Evolutionary conservation across 371 early-diverging fungal species (phyloP), one percentile per base, ranked within the genome.

Genomic region (Basidiobolus heterosporus): DNA sequence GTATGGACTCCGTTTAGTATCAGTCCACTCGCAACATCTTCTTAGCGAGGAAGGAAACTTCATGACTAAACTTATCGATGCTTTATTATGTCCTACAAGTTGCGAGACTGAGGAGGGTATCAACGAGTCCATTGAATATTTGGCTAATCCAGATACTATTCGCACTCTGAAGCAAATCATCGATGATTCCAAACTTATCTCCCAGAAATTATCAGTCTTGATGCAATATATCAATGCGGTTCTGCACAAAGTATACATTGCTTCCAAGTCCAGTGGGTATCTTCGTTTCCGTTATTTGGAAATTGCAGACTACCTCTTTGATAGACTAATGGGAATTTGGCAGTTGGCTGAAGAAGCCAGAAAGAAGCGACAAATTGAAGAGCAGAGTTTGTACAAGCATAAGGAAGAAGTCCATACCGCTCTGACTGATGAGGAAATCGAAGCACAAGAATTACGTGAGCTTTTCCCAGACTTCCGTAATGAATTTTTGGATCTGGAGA

Each of bases 381-480:
- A 80, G 43, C 78, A 82, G 39, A 67, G 67, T 9, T 61, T 88
- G 41, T 91, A 77, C 67, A 81, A 79, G 56, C 73, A 71, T 45
- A 53, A 55, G 36, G 50, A 53, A 2, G 35, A 48, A 48, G 30
- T 30, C 9, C 30, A 30, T 30, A 30, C 30, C 9, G 30, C 30
- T 3, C 30, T 30, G 30, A 46, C 50, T n/a, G 43, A 20, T n/a
- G 53, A 50, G 0, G 52, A 51, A 16, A 59, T 75, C 20, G 74
- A 74, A 23, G 74, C 71, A 9, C 61, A 61, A 37, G 48, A 49
- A 22, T 24, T 52, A 14, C 40, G 44, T 17, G 15, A 41, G 48
- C 43, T 64, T 14, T 30, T 47, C 37, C 54, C 48, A 2, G 47
- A 61, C 19, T 54, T 58, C 30, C 30, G 30, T 37, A 40, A 54